Conservation (phyloP, 2,329 filamentous ascomycete species). For the Xylaria sp. region DNA sequence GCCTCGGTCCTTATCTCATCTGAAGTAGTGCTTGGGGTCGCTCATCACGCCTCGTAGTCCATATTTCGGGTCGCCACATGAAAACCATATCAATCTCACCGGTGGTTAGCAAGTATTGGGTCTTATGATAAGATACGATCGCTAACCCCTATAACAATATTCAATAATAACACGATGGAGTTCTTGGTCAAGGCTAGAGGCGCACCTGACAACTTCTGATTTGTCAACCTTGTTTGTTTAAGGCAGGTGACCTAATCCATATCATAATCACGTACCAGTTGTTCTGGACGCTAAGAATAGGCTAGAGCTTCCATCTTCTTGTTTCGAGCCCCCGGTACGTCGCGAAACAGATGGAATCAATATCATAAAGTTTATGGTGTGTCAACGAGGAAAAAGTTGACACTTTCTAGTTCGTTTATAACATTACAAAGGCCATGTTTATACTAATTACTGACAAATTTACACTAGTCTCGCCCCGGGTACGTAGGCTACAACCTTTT, state of each 20-base stretch:
- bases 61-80: neutral
- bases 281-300: neutral
- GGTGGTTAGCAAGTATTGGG: neutral
- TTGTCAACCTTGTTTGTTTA: neutral
- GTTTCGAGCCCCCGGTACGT: neutral
- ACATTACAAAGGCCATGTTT: neutral
- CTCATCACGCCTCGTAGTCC: no score
- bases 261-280: neutral
- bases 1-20: neutral
- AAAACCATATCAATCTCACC: neutral
- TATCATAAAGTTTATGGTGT: neutral
- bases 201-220: no score
- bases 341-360: neutral
- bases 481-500: neutral
- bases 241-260: neutral
- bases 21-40: neutral
- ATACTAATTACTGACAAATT: neutral
- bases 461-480: neutral
- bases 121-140: neutral
- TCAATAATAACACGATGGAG: neutral
- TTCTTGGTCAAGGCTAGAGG: neutral
- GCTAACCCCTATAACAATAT: neutral
- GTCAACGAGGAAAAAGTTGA: neutral
- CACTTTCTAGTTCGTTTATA: neutral
- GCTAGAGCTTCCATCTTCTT: neutral